Base-by-base conservation (phyloP, 805 yeast genomes). In the Nakazawaea molendinolei region DNA sequence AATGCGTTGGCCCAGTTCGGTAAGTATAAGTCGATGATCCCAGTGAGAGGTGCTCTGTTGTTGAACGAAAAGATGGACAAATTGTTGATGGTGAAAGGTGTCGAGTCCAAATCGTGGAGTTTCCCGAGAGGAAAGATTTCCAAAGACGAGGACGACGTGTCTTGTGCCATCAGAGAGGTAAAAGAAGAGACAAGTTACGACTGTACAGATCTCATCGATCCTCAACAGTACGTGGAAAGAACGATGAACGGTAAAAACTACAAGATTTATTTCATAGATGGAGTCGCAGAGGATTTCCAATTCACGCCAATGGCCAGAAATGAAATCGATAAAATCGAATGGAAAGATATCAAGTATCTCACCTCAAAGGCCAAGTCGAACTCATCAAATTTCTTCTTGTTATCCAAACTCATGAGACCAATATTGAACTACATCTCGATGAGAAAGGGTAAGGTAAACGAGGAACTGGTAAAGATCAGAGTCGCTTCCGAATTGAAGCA, bases 101-200 rank as follows among this genome's bases (percentile, higher is more conserved):
- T 79, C 33, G 94, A 85, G 44, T 72, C 87, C 9, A 60, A 63
- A 22, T 61, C 82, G 1, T 92, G 97, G 97, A 83, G 95, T 6
- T 92, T 92, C 51, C 99, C 99, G 5, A 69, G 95, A 55, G 99
- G 99, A 5, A 92, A 92, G 58, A 92, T 92, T 39, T 85, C 94
- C 25, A 89, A 92, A 53, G 94, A 80, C 52, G 99, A 92, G 62
- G 65, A 77, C 12, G 98, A 92, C 56, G 69, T 76, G 5, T 78
- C 74, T 36, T 94, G 98, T 63, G 97, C 97, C 5, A 59, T 86
- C 10, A 73, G 99, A 49, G 99, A 92, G 55, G 87, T 85, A 16
- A 71, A 71, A 43, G 99, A 92, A 60, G 99, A 92, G 58, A 90
- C 89, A 12, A 95, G 97, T 0, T 89, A 80, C 51, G 94, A 92